A percentile compares a stretch with the other conserved stretches of the same genome.
Conservation (phyloP, 805 yeast genomes). For the Hanseniaspora hatyaiensis region DNA sequence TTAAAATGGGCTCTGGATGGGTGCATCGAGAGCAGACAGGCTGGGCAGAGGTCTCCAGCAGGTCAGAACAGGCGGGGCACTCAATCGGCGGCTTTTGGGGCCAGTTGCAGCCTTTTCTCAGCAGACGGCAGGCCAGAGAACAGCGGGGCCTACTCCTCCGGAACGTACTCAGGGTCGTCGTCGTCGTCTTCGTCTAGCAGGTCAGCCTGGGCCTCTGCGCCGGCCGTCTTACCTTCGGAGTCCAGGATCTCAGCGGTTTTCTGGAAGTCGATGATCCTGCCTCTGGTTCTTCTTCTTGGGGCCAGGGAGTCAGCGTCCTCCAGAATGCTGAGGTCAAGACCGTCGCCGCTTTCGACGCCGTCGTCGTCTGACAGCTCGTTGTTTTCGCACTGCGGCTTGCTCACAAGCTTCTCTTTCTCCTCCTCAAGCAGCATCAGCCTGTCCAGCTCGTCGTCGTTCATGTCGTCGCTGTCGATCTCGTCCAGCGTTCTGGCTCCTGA, state of each 20-base stretch:
- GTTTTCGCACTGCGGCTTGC: background rate
- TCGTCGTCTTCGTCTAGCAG: conserved; percentile 8
- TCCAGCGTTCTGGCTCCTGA: background rate
- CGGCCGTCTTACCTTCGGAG: background rate
- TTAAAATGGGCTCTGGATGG: no score
- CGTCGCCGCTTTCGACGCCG: conserved; percentile 7
- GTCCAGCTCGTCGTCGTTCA: conserved; percentile 14
- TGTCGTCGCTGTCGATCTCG: conserved; percentile 8
- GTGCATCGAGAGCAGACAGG: no score
- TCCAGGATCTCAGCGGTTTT: conserved; percentile 13
- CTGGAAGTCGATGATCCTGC: conserved; percentile 14
- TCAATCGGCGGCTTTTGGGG: no score
- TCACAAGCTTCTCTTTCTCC: conserved; percentile 9
- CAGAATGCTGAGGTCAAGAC: conserved; percentile 8
- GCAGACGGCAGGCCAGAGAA: no score
- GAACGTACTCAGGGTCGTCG: conserved; percentile 12
- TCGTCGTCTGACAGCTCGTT: conserved; percentile 3
- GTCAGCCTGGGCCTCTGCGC: background rate
- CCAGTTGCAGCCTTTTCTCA: no score
- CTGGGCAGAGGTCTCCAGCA: no score
- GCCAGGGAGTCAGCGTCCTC: conserved; percentile 4
- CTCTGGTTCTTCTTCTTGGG: conserved; percentile 16
- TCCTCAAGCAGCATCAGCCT: conserved; percentile 14
- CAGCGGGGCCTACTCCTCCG: no score
- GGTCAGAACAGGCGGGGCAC: no score